Conservation (phyloP, 306 rosid genomes). For the Spatholobus suberectus region DNA sequence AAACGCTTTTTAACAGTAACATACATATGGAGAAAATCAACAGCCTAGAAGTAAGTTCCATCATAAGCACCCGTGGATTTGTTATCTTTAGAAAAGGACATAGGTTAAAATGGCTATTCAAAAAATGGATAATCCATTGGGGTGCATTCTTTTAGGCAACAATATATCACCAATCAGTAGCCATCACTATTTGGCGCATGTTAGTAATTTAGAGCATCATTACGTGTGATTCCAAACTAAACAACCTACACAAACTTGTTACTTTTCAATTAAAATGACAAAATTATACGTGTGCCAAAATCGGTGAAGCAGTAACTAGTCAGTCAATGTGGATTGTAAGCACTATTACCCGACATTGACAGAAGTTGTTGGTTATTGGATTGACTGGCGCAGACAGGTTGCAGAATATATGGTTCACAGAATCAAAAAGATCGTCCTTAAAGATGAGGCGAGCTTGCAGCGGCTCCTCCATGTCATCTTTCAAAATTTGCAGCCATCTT, state of each 20-base stretch:
- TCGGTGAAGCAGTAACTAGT: constrained; percentile 15
- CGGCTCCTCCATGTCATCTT: constrained; percentile 69
- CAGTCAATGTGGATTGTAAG: constrained; percentile 12
- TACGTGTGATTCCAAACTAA: neutral
- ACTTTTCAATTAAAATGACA: constrained; percentile 25
- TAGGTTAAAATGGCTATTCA: neutral
- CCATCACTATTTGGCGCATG: neutral
- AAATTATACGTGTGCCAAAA: neutral
- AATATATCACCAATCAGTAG: neutral
- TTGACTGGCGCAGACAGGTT: constrained; percentile 57
- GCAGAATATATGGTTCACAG: constrained; percentile 70
- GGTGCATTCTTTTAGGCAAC: neutral
- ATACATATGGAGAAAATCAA: constrained; percentile 10
- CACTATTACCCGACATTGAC: constrained; percentile 63
- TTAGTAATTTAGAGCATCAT: neutral
- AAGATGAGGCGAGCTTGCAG: constrained; percentile 64
- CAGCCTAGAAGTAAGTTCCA: neutral
- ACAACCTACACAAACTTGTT: neutral
- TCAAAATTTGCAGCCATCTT: constrained; percentile 68
- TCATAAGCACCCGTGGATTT: neutral
- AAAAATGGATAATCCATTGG: neutral
- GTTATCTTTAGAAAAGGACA: neutral
- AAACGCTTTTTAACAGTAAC: neutral
- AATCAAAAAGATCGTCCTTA: constrained; percentile 54
- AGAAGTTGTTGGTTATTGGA: constrained; percentile 58